phyloP scores from a whole-genome alignment of 805 yeast species.

The Saccharomycopsis sp. region DNA sequence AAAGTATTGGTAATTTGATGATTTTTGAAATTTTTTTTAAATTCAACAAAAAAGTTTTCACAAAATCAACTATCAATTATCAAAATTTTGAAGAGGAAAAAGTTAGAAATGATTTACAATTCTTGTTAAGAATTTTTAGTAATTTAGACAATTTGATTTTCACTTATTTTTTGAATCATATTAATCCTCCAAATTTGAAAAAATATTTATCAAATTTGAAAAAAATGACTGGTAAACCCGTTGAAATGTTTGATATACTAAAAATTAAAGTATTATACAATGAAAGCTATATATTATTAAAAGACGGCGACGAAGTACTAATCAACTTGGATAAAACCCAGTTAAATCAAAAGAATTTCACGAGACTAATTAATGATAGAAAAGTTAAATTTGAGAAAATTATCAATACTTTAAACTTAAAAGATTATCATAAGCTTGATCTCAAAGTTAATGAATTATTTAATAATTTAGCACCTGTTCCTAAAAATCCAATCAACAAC shows the following conservation, averaged over 20 bases:
- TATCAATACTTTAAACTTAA: neutral
- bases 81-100: neutral
- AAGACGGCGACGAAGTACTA: neutral
- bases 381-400: neutral
- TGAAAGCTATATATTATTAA: constrained; percentile 4
- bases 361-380: constrained; percentile 1
- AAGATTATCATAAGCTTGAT: neutral
- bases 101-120: neutral
- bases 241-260: constrained; percentile 4
- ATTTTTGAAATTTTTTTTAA: neutral
- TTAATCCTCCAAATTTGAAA: constrained; percentile 4
- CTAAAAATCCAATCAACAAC: neutral
- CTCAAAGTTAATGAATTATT: neutral
- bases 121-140: constrained; percentile 1
- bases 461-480: neutral
- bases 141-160: constrained; percentile 8
- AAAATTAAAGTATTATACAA: constrained; percentile 7
- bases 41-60: neutral
- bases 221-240: constrained; percentile 2
- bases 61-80: neutral
- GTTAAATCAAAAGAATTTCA: constrained; percentile 1
- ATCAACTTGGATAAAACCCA: constrained; percentile 2
- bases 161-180: constrained; percentile 6
- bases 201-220: constrained; percentile 7
- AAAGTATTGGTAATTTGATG: constrained; percentile 1